A percentile compares a stretch with the other conserved stretches of the same genome.
Evolutionary conservation across 768 basidiomycete genomes (phyloP).

Genomic region (Kwoniella heveanensis): DNA sequence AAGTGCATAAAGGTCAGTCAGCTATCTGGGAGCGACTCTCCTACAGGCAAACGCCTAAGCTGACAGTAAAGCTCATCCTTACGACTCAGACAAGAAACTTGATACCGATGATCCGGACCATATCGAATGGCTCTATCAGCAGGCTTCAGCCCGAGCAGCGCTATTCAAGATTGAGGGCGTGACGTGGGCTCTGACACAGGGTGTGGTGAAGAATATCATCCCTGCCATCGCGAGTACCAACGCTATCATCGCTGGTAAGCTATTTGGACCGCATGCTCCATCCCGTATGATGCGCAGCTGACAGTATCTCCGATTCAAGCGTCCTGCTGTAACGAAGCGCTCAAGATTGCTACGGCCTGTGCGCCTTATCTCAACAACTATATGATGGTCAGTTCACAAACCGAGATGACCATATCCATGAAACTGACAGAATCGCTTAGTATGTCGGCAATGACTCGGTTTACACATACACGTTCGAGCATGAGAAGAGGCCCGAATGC

Average conservation of each 20-base stretch:
- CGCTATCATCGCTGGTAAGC: conserved; percentile 88
- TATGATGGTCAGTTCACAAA: conserved; percentile 60
- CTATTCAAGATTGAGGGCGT: conserved; percentile 98
- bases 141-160: conserved; percentile 78
- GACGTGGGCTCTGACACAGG: conserved; percentile 95
- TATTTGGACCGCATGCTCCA: not conserved
- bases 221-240: conserved; percentile 98
- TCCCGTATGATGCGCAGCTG: not conserved
- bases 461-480: conserved; percentile 96
- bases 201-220: conserved; percentile 99
- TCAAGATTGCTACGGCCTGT: conserved; percentile 95
- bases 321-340: conserved; percentile 97
- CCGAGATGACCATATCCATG: not conserved
- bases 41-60: not conserved
- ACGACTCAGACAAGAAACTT: conserved; percentile 77
- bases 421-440: conserved; percentile 60
- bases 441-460: conserved; percentile 93
- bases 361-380: conserved; percentile 96
- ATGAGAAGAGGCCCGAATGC: conserved; percentile 88
- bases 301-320: conserved; percentile 60
- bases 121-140: conserved; percentile 85
- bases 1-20: conserved; percentile 81
- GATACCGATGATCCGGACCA: conserved; percentile 98
- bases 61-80: not conserved
- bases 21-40: conserved; percentile 21